Base-by-base conservation (phyloP, 371 early-diverging fungal genomes). In the Paraphysoderma sedebokerense region DNA sequence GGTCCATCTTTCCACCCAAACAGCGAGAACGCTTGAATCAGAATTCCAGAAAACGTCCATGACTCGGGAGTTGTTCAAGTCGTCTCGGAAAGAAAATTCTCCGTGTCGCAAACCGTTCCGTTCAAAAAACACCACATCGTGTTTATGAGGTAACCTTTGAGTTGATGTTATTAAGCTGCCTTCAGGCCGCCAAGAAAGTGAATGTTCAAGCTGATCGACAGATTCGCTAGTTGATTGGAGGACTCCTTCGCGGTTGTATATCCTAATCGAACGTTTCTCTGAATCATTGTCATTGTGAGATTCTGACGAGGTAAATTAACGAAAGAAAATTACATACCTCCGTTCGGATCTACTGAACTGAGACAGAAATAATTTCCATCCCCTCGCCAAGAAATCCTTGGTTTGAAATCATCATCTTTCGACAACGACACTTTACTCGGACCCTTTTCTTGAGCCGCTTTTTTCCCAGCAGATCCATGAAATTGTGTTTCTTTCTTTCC, bases 401-500 rank as follows among this genome's bases (percentile, higher is more conserved):
- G 74, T 1, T 46, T 47, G 1, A 50, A 38, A 60, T 87, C 90
- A 49, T 96, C 97, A 47, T 82, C 78, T 0, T 63, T 60, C 4
- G 82, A 78, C n/a, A 58, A 53, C 19, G 65, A 66, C 40, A 66
- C 68, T 57, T 60, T 58, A 12, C 62, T 20, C 20, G 4, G 32
- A 51, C 55, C 61, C 38, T 62, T 65, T 8, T 68, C 56, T 40
- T 63, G 57, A 7, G 82, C 88, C 6, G 85, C 85, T 38, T 61
- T 65, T 58, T 91, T 95, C 46, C 91, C 92, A 24, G 66, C 85
- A 15, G 77, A 74, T 33, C 97, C 97, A 55, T 95, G 93, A 57
- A 93, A 97, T 59, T 97, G 97, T 7, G 97, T 97, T 57, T 91
- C 95, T 49, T 87, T 90, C 47, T 74, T 79, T 42, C 97, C 97